Evolutionary conservation across 2,329 filamentous ascomycete species (phyloP).

Genomic region (Dryadomyces quercus-mongolicae): DNA sequence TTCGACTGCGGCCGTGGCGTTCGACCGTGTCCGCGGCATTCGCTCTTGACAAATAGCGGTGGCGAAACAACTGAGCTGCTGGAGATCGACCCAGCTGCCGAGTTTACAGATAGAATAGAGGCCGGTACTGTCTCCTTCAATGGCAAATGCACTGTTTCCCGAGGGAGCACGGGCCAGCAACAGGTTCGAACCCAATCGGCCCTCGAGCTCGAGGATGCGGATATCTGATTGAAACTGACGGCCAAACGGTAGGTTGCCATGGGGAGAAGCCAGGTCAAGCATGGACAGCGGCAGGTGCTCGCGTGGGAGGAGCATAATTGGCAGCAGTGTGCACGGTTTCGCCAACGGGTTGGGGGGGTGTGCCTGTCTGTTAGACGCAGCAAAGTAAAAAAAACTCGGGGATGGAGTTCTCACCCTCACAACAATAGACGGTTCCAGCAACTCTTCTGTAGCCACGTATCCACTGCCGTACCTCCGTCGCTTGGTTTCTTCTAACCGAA

Average conservation of each 20-base stretch:
- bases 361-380: conserved; percentile 28
- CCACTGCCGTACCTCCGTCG: conserved; percentile 3
- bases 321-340: conserved; percentile 43
- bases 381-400: neutral
- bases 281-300: conserved; percentile 47
- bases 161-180: conserved; percentile 43
- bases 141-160: conserved; percentile 38
- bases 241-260: conserved; percentile 36
- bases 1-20: neutral
- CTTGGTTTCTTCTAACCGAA: conserved; percentile 13
- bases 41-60: conserved; percentile 29
- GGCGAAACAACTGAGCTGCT: conserved; percentile 36
- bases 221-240: conserved; percentile 50
- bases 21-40: conserved; percentile 10
- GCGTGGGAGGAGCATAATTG: conserved; percentile 50
- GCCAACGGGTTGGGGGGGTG: conserved; percentile 40
- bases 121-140: conserved; percentile 50
- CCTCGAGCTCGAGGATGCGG: conserved; percentile 51
- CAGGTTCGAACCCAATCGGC: conserved; percentile 44
- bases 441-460: conserved; percentile 32
- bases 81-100: conserved; percentile 51
- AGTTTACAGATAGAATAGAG: conserved; percentile 59
- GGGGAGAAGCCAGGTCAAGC: conserved; percentile 43
- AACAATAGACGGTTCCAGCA: conserved; percentile 38
- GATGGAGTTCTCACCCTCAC: conserved; percentile 32